Evolutionary conservation across 1,284 basidiomycete genomes (phyloP), one percentile per base, ranked within the genome.

Genomic region (Pholiota adiposa): DNA sequence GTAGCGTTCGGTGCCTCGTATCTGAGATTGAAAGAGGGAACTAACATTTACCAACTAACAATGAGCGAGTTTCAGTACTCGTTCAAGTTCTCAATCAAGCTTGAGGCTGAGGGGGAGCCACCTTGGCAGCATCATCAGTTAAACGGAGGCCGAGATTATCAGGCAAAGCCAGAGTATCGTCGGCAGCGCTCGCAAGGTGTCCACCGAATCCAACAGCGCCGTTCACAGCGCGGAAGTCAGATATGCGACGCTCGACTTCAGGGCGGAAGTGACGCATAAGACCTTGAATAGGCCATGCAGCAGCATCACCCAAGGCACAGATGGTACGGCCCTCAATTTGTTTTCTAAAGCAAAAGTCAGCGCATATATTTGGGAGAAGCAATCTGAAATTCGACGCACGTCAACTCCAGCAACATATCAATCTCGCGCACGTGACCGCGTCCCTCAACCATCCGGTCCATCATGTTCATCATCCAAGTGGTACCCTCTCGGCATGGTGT

Each of bases 401-500:
- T 96, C 48, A 97, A 75, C 76, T 97, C 95, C 46, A 95, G 85
- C 8, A 98, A 81, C 96, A 97, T 97, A 77, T 98, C 97, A 64
- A 98, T 97, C 81, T 99, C 97, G 61, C 97, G 89, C 68, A 86
- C 84, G 73, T 97, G 93, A 0, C 90, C 94, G 18, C 95, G 86
- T 2, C 97, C 96, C 71, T 93, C 90, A 40, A 92, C 90, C 77
- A 96, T 85, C 55, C 95, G 88, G 73, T 94, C 86, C 95, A 97
- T 97, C 93, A 97, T 97, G 78, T 97, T 97, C 86, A 92, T 93
- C 92, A 98, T 94, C 96, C 96, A 97, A 0, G 94, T 96, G 2
- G 96, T 97, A 51, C 96, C 96, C 74, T 97, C 96, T 68, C 96
- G 83, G 76, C 96, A 98, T 2, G 96, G 96, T 5, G 97, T 98